Percentiles rank a stretch among this genome's conserved stretches.
Conservation (phyloP, 208 protist species). For the Trypanosoma mega region DNA sequence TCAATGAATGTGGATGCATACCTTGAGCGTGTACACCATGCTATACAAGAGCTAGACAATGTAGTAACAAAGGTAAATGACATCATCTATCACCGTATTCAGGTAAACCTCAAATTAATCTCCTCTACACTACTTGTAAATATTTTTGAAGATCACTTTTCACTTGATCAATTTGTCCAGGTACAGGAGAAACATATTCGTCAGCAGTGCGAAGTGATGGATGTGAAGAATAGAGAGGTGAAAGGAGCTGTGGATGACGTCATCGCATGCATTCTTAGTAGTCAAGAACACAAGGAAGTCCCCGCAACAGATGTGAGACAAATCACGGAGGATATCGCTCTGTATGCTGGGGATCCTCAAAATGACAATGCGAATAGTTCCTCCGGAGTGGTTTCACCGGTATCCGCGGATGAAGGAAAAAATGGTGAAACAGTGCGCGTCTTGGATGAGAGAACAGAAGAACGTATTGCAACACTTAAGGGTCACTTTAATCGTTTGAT, state of each 20-base stretch:
- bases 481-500: slow-evolving; percentile 90
- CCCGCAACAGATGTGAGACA: too few species aligned
- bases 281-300: slow-evolving; percentile 49
- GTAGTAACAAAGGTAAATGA: slow-evolving; percentile 89
- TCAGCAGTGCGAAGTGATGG: slow-evolving; percentile 90
- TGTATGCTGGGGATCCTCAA: too few species aligned
- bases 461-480: slow-evolving; percentile 84
- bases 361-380: too few species aligned
- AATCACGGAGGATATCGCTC: too few species aligned
- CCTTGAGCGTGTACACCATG: slow-evolving; percentile 83
- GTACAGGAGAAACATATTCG: slow-evolving; percentile 87
- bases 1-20: slow-evolving; percentile 97
- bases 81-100: slow-evolving; percentile 91
- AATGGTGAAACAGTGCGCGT: slow-evolving; percentile 16
- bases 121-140: slow-evolving; percentile 84
- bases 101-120: slow-evolving; percentile 90
- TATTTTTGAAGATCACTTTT: slow-evolving; percentile 61
- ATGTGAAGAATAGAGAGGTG: slow-evolving; percentile 94
- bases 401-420: slow-evolving; percentile 21
- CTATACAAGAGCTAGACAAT: slow-evolving; percentile 64
- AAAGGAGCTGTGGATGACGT: slow-evolving; percentile 91
- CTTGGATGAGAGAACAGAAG: slow-evolving; percentile 59
- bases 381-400: too few species aligned
- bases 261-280: slow-evolving; percentile 66
- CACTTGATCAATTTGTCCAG: slow-evolving; percentile 90